These are phyloP conservation scores for Fusarium aywerte DNA, from an alignment of 2,329 filamentous ascomycete species.

Conservation along the genomic window DNA sequence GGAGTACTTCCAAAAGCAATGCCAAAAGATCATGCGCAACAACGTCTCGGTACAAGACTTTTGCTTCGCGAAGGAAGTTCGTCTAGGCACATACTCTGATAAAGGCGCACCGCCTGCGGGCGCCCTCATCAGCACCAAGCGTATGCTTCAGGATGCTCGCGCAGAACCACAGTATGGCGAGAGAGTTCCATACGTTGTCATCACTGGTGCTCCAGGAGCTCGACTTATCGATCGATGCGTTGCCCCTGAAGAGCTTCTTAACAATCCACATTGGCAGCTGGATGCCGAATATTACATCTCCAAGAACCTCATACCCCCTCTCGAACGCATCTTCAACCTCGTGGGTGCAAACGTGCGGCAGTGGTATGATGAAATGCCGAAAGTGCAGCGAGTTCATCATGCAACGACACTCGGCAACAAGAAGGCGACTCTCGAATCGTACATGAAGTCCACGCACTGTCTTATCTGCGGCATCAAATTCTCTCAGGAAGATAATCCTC, in stretches of 20 bases:
- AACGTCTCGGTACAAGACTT: slow-evolving; percentile 93
- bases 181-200: slow-evolving; percentile 92
- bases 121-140: slow-evolving; percentile 85
- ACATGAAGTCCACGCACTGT: slow-evolving; percentile 84
- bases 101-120: slow-evolving; percentile 84
- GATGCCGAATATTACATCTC: slow-evolving; percentile 97
- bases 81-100: slow-evolving; percentile 83
- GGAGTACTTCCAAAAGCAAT: slow-evolving; percentile 88
- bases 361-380: slow-evolving; percentile 98
- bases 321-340: slow-evolving; percentile 96
- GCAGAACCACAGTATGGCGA: slow-evolving; percentile 95
- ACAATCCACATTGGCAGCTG: slow-evolving; percentile 80
- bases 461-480: slow-evolving; percentile 69
- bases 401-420: slow-evolving; percentile 49
- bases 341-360: slow-evolving; percentile 89
- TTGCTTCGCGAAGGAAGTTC: slow-evolving; percentile 93
- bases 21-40: slow-evolving; percentile 90
- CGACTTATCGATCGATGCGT: slow-evolving; percentile 90
- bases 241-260: slow-evolving; percentile 82
- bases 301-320: slow-evolving; percentile 93
- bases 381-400: slow-evolving; percentile 75
- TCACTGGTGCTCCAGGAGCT: slow-evolving; percentile 87
- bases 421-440: slow-evolving; percentile 89
- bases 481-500: slow-evolving; percentile 47
- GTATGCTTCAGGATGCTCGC: slow-evolving; percentile 87